Evolutionary conservation across 2,329 filamentous ascomycete genomes (phyloP), one percentile per base, ranked within the genome.

Genomic region (Diaporthe longicolla): DNA sequence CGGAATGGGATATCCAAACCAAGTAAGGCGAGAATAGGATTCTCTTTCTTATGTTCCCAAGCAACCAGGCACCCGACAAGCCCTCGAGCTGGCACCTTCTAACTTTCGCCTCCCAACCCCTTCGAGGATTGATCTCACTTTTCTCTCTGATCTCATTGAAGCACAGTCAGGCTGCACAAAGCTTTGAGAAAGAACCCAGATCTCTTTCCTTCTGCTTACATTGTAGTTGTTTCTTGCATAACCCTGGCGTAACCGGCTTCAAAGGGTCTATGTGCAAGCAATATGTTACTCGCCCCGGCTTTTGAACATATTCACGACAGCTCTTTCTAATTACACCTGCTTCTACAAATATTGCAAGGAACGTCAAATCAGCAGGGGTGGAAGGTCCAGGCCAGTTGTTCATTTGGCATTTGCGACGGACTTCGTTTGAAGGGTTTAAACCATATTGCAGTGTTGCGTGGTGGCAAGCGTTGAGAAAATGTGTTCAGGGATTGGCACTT

Each of bases 1-100:
- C 50, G 78, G 77, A 58, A 78, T 80, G 70, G 82, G 82, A 66
- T 83, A 83, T 76, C 78, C 74, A 63, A 75, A 73, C 76, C 52
- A 77, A 77, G 76, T 78, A 75, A 78, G 74, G 78, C 78, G 70
- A 79, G 79, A 78, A 79, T 81, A 76, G 72, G 63, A 54, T 74
- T 29, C 73, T 32, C 65, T 75, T 69, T 77, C 71, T 73, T 73
- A 63, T 58, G 59, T 52, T 59, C 58, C 70, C 55, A 71, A 63
- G 48, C 54, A 58, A 55, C 70, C 52, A 54, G 50, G 35, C 32
- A 71, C 70, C 45, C 57, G 57, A 54, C 58, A 54, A 15, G 37
- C 55, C 57, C 69, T 37, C 24, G 58, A 71, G 45, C 43, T 70
- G 26, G 26, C 26, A 48, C 55, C 70, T 63, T 71, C 70, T 71